Percentiles rank a stretch among this genome's conserved stretches.
Evolutionary conservation across 2,329 filamentous ascomycete species (phyloP).

Genomic region (Colletotrichum godetiae): DNA sequence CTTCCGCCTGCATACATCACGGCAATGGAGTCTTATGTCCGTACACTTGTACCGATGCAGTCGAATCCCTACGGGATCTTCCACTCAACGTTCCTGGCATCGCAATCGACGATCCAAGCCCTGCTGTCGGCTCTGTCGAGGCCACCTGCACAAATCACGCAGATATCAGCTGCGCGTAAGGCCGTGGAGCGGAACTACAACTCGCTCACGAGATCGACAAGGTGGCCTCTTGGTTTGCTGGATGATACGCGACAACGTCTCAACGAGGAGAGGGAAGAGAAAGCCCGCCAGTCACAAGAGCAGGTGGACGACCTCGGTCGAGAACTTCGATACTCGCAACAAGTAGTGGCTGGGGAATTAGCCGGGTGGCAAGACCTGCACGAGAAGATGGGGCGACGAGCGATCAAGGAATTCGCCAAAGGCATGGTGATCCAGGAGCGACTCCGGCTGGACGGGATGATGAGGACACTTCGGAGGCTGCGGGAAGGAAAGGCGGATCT

Average conservation of each 20-base stretch:
- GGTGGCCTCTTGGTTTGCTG: slow-evolving; percentile 84
- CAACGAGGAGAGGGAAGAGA: slow-evolving; percentile 86
- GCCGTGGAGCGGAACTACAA: slow-evolving; percentile 81
- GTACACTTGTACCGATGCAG: slow-evolving; percentile 73
- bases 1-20: slow-evolving; percentile 75
- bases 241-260: slow-evolving; percentile 88
- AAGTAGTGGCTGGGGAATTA: slow-evolving; percentile 90
- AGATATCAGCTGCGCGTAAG: slow-evolving; percentile 79
- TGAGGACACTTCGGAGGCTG: slow-evolving; percentile 78
- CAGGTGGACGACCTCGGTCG: slow-evolving; percentile 81
- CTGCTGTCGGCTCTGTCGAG: slow-evolving; percentile 83
- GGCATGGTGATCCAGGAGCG: slow-evolving; percentile 84
- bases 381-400: slow-evolving; percentile 78
- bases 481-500: slow-evolving; percentile 42
- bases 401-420: slow-evolving; percentile 80
- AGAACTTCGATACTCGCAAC: slow-evolving; percentile 91
- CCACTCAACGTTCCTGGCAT: slow-evolving; percentile 80
- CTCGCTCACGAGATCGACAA: slow-evolving; percentile 77
- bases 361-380: slow-evolving; percentile 95
- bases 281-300: slow-evolving; percentile 74
- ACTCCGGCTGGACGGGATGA: slow-evolving; percentile 82
- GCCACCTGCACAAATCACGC: slow-evolving; percentile 80
- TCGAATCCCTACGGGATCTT: slow-evolving; percentile 79
- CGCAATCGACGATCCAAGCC: slow-evolving; percentile 86
- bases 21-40: slow-evolving; percentile 79